Conservation (phyloP, 2,329 filamentous ascomycete species). For the Claviceps sorghi region DNA sequence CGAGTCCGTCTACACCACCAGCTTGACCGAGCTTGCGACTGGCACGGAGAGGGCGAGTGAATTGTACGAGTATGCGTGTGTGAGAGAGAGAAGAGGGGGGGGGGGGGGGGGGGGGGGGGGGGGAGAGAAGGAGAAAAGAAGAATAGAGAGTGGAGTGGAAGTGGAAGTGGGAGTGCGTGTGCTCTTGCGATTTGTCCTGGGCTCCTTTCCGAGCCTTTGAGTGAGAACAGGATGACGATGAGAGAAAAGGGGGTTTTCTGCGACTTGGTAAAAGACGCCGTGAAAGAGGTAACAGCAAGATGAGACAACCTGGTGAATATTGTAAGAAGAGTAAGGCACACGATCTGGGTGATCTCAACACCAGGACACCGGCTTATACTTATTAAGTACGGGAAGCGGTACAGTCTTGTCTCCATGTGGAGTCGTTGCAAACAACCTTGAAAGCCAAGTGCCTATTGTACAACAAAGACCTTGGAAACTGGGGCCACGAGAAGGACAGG, state of each 20-base stretch:
- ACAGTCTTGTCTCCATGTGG: neutral
- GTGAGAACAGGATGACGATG: neutral
- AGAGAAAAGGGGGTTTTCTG: neutral
- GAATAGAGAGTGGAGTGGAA: neutral
- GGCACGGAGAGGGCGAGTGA: neutral
- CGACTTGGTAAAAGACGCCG: neutral
- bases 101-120: neutral
- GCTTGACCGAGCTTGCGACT: neutral
- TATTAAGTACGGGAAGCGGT: neutral
- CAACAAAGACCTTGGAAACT: neutral
- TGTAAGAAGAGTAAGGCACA: neutral
- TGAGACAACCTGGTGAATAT: neutral
- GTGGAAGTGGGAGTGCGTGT: neutral
- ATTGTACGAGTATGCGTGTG: neutral
- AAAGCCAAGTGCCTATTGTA: neutral
- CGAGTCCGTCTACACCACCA: neutral
- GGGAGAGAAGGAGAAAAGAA: neutral
- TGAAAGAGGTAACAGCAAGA: neutral
- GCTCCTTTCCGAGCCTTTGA: neutral
- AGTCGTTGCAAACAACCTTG: neutral
- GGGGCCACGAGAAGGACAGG: conserved; percentile 1
- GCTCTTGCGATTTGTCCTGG: neutral
- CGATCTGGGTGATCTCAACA: neutral
- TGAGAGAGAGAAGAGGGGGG: neutral
- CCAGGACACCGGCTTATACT: conserved; percentile 1